Base-by-base conservation (phyloP, 805 yeast genomes). In the Barnettozyma botsteinii region DNA sequence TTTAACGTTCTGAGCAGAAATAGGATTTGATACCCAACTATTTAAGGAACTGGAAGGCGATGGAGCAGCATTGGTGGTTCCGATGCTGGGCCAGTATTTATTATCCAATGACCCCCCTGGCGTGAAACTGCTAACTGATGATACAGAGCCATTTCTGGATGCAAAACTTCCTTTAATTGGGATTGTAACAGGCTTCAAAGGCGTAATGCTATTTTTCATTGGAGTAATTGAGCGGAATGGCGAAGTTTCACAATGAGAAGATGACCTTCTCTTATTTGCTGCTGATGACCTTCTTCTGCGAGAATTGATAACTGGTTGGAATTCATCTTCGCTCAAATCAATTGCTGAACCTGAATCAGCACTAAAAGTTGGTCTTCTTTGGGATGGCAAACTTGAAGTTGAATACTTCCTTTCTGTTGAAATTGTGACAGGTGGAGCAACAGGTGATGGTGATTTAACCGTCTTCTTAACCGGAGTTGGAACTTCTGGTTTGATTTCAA, bases 241-340 rank as follows among this genome's bases (percentile, higher is more conserved):
- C 4, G 45, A 21, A 7, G 26, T 18, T 14, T n/a, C 23, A 14
- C 19, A 11, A n/a, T 31, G 40, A 18, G 32, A 29, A 3, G 53
- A 50, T 0, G 27, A n/a, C 24, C 54, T 33, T 35, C 43, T 40
- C 40, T 52, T 46, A 13, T 41, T 41, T 13, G 51, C 42, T 2
- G 67, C 42, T 2, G 67, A 56, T 3, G 62, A 53, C 43, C 65
- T 56, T 18, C 60, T 51, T 37, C 62, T 57, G 31, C 57, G 50
- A 25, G 54, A 56, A 20, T 49, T 62, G 15, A 49, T 41, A 10
- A 65, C 71, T 9, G 60, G 52, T 27, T 57, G 57, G 43, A 69
- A 66, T 18, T 57, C 60, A 7, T 58, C 60, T 13, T 47, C 55
- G 9, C 43, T 47, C 25, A 50, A 56, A 15, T 57, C 65, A 33